phyloP scores from a whole-genome alignment of 1,284 basidiomycete species.

The Singerocomus inundabilis region DNA sequence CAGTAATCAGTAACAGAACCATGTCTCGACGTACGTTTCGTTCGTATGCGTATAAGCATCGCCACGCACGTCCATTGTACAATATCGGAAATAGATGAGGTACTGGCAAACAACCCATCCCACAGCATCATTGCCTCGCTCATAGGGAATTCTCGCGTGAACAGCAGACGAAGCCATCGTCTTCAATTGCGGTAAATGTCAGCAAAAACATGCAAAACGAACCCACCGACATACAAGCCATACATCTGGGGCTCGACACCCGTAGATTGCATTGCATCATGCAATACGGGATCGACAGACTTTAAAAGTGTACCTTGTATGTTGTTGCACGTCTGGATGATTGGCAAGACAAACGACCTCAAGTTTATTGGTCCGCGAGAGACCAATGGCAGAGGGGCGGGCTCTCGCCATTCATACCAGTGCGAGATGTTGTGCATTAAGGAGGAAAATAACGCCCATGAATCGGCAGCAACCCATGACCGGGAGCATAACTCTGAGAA shows the following conservation, averaged over 20 bases:
- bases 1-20: slow-evolving; percentile 9
- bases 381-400: slow-evolving; percentile 37
- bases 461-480: slow-evolving; percentile 76
- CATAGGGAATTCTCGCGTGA: slow-evolving; percentile 85
- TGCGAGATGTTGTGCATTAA: slow-evolving; percentile 75
- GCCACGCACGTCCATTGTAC: slow-evolving; percentile 85
- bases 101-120: slow-evolving; percentile 89
- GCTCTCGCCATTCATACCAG: slow-evolving; percentile 91
- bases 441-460: slow-evolving; percentile 75
- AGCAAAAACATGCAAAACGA: slow-evolving; percentile 8
- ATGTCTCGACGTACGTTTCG: slow-evolving; percentile 57
- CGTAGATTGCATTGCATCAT: slow-evolving; percentile 69
- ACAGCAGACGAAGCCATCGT: slow-evolving; percentile 87
- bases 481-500: slow-evolving; percentile 63
- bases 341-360: slow-evolving; percentile 73
- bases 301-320: slow-evolving; percentile 74
- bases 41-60: slow-evolving; percentile 90
- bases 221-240: slow-evolving; percentile 63
- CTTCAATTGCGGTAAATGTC: slow-evolving; percentile 39
- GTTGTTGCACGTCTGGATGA: slow-evolving; percentile 75
- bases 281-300: slow-evolving; percentile 80
- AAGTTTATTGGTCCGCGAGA: slow-evolving; percentile 48
- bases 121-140: slow-evolving; percentile 77
- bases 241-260: slow-evolving; percentile 94
- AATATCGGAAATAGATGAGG: slow-evolving; percentile 62